Conservation (phyloP, 768 basidiomycete genomes). For the Fibroporia radiculosa region DNA sequence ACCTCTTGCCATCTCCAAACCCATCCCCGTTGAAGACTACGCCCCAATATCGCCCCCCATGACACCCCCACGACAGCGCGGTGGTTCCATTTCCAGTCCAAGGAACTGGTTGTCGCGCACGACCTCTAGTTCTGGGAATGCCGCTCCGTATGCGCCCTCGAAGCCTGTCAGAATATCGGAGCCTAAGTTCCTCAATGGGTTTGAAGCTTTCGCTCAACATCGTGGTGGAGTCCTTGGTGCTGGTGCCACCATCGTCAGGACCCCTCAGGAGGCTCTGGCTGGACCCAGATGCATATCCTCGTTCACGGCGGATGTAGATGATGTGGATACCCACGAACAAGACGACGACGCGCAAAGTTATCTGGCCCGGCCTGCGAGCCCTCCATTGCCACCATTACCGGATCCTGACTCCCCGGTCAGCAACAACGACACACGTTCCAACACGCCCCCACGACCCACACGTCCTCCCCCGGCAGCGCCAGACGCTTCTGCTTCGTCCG, state of each 20-base stretch:
- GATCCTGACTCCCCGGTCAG: constrained; percentile 3
- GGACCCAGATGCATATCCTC: constrained; percentile 15
- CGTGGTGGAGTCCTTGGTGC: constrained; percentile 52
- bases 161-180: constrained; percentile 39
- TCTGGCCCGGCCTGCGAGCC: not conserved
- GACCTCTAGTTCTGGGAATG: constrained; percentile 22
- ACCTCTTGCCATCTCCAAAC: constrained; percentile 13
- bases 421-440: not conserved
- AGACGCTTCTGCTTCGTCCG: not conserved
- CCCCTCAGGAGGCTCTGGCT: constrained; percentile 69
- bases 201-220: constrained; percentile 22
- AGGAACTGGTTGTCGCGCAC: constrained; percentile 37
- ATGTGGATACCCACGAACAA: not conserved
- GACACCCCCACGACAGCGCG: constrained; percentile 23
- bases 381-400: constrained; percentile 15
- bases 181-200: constrained; percentile 28
- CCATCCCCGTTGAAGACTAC: constrained; percentile 9
- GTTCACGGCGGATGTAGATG: not conserved
- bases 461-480: constrained; percentile 24
- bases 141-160: constrained; percentile 23
- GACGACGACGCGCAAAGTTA: constrained; percentile 1
- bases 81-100: constrained; percentile 31
- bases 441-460: constrained; percentile 20
- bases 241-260: constrained; percentile 70
- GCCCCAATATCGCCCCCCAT: constrained; percentile 22